Conservation (phyloP, 75 land plant species). For the Adiantum capillusveneris region DNA sequence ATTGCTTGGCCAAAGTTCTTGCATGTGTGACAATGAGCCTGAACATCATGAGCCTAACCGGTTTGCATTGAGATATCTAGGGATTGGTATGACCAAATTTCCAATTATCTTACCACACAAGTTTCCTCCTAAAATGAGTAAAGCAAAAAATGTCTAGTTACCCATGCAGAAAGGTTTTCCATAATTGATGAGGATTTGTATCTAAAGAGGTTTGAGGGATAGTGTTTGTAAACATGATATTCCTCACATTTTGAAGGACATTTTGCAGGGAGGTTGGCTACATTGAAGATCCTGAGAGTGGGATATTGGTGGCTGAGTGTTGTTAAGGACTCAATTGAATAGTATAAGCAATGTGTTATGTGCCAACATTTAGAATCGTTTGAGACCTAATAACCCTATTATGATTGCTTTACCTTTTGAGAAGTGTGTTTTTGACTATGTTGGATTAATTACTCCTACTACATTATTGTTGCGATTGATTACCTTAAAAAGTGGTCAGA, state of each 20-base stretch:
- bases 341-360: neutral
- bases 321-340: conserved; percentile 1
- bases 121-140: no score
- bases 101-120: no score
- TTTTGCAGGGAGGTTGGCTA: neutral
- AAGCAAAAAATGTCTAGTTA: no score
- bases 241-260: neutral
- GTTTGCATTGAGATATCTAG: no score
- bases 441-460: no score
- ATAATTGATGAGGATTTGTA: neutral
- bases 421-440: conserved; percentile 4
- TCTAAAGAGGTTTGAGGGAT: conserved; percentile 3
- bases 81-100: no score
- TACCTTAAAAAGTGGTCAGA: no score
- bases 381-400: no score
- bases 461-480: no score
- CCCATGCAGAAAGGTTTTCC: neutral
- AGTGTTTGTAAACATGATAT: neutral
- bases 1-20: no score
- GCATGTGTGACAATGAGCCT: no score
- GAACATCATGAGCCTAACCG: no score
- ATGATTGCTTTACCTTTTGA: conserved; percentile 6
- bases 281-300: neutral
- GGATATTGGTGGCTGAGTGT: conserved; percentile 8
- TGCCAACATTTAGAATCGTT: neutral